Percentiles rank a stretch among this genome's conserved stretches.
Conservation (phyloP, 305 asterid species). For the Solanum hybrid region DNA sequence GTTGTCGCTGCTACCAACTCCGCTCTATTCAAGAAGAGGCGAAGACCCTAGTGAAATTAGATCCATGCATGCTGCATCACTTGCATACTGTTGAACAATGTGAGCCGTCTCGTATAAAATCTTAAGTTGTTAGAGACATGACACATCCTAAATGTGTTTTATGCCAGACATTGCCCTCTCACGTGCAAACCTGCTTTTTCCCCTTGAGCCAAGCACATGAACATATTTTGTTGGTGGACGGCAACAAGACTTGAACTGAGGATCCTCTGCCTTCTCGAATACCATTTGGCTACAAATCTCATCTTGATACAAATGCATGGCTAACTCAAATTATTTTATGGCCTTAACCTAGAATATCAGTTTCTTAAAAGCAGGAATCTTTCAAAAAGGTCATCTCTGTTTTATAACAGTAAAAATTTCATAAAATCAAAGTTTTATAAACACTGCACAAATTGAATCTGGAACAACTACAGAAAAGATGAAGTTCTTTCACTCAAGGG, state of each 20-base stretch:
- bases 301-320: neutral
- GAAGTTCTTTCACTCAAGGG: neutral
- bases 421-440: neutral
- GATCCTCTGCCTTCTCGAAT: neutral
- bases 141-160: neutral
- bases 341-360: neutral
- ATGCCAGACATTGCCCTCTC: neutral
- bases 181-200: neutral
- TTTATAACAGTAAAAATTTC: neutral
- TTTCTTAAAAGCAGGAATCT: neutral
- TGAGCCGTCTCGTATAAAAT: neutral
- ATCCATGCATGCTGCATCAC: neutral
- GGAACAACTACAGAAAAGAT: neutral
- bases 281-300: neutral
- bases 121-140: neutral
- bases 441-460: neutral
- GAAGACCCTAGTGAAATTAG: neutral
- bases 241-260: neutral
- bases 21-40: neutral
- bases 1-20: neutral
- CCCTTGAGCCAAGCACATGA: neutral
- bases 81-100: neutral
- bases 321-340: neutral
- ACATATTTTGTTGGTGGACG: neutral
- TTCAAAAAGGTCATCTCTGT: neutral